Conservation (phyloP, 352 stramenopile species). For the Phytophthora cajani region DNA sequence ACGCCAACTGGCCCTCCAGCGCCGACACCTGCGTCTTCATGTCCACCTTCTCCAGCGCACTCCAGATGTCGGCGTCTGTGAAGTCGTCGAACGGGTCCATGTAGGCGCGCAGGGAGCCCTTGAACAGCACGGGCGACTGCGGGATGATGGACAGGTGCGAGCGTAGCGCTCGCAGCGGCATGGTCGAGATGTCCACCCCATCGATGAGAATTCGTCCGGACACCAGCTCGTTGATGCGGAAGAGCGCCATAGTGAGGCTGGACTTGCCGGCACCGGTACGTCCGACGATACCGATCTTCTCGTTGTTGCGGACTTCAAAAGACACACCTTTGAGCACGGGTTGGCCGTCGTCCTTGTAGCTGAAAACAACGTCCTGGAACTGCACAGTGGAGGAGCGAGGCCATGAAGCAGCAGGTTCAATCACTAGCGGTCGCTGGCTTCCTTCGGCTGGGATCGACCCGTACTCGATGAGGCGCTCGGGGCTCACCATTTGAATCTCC, state of each 20-base stretch:
- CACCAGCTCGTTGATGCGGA: slow-evolving; percentile 82
- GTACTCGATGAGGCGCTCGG: slow-evolving; percentile 57
- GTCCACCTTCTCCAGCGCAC: too few species aligned
- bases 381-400: slow-evolving; percentile 66
- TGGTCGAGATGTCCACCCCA: slow-evolving; percentile 38
- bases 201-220: slow-evolving; percentile 49
- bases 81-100: slow-evolving; percentile 52
- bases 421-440: slow-evolving; percentile 12
- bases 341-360: slow-evolving; percentile 14
- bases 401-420: slow-evolving; percentile 53
- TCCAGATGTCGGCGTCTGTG: too few species aligned
- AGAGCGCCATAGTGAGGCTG: slow-evolving; percentile 83
- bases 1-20: too few species aligned
- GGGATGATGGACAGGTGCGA: slow-evolving; percentile 47
- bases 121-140: slow-evolving; percentile 89
- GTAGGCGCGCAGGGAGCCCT: slow-evolving; percentile 82
- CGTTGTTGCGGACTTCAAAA: slow-evolving; percentile 52
- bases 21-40: too few species aligned
- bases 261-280: slow-evolving; percentile 86
- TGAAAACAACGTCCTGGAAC: slow-evolving; percentile 50
- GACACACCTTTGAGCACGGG: slow-evolving; percentile 47
- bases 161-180: slow-evolving; percentile 35
- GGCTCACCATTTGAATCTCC: slow-evolving; percentile 53
- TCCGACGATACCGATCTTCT: slow-evolving; percentile 86
- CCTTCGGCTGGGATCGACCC: slow-evolving; percentile 36